These are phyloP conservation scores for Petunia axillaris DNA, from an alignment of 257 asterid genomes.

Conservation along the genomic window DNA sequence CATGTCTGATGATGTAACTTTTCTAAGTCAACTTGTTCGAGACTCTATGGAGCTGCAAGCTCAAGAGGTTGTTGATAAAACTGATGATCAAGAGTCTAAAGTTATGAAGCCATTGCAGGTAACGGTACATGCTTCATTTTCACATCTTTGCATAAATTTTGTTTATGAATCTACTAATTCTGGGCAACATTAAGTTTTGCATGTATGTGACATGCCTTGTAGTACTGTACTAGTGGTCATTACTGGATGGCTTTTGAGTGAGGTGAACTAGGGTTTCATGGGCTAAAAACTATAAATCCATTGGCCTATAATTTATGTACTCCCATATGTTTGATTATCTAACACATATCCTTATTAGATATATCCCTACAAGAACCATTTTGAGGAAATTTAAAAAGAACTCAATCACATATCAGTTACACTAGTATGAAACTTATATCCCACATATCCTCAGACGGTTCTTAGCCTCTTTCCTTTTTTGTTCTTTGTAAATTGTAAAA, in stretches of 20 bases:
- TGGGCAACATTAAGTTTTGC: background rate
- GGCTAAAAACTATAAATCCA: background rate
- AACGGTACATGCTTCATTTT: slow-evolving; percentile 20
- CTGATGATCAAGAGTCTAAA: slow-evolving; percentile 51
- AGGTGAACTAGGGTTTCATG: slow-evolving; percentile 20
- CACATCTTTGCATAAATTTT: background rate
- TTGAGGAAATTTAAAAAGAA: slow-evolving; percentile 10
- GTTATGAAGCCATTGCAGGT: slow-evolving; percentile 90
- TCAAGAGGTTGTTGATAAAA: slow-evolving; percentile 61
- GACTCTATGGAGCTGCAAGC: slow-evolving; percentile 97
- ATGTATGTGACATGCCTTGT: background rate
- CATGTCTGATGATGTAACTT: slow-evolving; percentile 92
- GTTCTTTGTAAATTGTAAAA: slow-evolving; percentile 1
- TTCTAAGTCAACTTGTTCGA: slow-evolving; percentile 68
- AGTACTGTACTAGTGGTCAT: slow-evolving; percentile 19
- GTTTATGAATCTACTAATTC: slow-evolving; percentile 15
- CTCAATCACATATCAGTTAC: background rate
- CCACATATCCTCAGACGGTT: no score
- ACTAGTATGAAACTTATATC: no score
- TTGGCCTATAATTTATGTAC: background rate
- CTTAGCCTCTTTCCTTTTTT: slow-evolving; percentile 12
- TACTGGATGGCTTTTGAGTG: background rate
- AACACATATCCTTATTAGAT: background rate
- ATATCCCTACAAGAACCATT: background rate
- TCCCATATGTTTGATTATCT: background rate